Evolutionary conservation across 2,329 filamentous ascomycete genomes (phyloP).

Genomic region (Seiridium cupressi): DNA sequence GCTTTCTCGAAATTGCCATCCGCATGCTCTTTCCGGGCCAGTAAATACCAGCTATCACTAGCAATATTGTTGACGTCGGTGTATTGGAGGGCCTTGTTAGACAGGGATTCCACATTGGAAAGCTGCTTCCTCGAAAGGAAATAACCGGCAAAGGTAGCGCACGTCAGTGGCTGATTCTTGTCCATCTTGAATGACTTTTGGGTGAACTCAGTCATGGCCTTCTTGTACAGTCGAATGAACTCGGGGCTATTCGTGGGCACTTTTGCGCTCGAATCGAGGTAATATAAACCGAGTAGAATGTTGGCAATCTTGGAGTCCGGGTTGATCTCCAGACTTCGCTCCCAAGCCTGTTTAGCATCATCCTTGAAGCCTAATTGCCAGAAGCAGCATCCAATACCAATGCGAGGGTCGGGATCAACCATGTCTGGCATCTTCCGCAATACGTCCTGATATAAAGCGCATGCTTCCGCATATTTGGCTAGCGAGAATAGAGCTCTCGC

Average conservation of each 20-base stretch:
- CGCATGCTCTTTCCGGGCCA: slow-evolving; percentile 89
- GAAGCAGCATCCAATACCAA: slow-evolving; percentile 94
- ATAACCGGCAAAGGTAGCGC: slow-evolving; percentile 85
- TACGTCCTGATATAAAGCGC: slow-evolving; percentile 84
- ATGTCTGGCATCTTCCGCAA: slow-evolving; percentile 82
- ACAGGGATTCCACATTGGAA: slow-evolving; percentile 78
- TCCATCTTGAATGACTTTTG: slow-evolving; percentile 93
- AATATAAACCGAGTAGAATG: slow-evolving; percentile 85
- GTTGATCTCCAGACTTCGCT: slow-evolving; percentile 76
- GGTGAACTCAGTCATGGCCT: slow-evolving; percentile 91
- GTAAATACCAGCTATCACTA: slow-evolving; percentile 95
- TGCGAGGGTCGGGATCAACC: slow-evolving; percentile 89
- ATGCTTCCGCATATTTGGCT: slow-evolving; percentile 79
- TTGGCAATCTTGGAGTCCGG: slow-evolving; percentile 86
- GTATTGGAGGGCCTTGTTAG: slow-evolving; percentile 89
- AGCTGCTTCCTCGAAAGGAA: slow-evolving; percentile 83
- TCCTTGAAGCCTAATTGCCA: slow-evolving; percentile 96
- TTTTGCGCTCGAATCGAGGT: slow-evolving; percentile 82
- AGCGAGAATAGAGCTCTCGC: slow-evolving; percentile 84
- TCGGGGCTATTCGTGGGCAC: slow-evolving; percentile 80
- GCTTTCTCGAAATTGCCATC: slow-evolving; percentile 73
- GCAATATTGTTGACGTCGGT: slow-evolving; percentile 96
- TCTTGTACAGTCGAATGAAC: slow-evolving; percentile 84
- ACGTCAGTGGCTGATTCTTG: slow-evolving; percentile 86
- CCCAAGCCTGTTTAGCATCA: slow-evolving; percentile 88